These are phyloP conservation scores for Exsudoporus frostii DNA, from an alignment of 768 basidiomycete genomes.

Conservation along the genomic window DNA sequence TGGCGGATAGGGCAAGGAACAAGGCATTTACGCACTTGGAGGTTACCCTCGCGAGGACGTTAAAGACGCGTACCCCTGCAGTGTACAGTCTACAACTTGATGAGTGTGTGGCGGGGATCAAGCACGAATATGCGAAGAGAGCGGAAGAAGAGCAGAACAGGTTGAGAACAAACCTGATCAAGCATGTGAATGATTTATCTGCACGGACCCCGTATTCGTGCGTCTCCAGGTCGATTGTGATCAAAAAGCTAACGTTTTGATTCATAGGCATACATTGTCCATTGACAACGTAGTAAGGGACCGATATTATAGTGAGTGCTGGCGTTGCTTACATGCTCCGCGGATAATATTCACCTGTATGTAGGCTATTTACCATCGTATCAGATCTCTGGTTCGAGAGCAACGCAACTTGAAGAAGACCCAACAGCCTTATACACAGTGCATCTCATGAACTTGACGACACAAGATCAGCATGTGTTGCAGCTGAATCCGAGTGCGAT, in stretches of 20 bases:
- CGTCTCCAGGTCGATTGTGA: neutral
- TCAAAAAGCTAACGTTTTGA: neutral
- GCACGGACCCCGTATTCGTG: slow-evolving; percentile 1
- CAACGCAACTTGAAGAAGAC: slow-evolving; percentile 14
- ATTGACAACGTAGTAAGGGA: neutral
- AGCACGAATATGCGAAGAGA: neutral
- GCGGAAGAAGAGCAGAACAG: slow-evolving; percentile 7
- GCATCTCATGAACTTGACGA: slow-evolving; percentile 27
- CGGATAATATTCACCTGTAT: neutral
- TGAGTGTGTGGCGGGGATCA: neutral
- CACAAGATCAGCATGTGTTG: slow-evolving; percentile 26
- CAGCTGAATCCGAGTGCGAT: slow-evolving; percentile 22
- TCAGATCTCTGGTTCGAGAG: slow-evolving; percentile 2
- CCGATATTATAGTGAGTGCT: neutral
- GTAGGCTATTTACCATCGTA: neutral
- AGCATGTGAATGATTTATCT: slow-evolving; percentile 17
- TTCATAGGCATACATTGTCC: slow-evolving; percentile 10
- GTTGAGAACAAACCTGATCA: slow-evolving; percentile 19
- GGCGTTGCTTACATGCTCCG: neutral
- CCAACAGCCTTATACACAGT: slow-evolving; percentile 20
- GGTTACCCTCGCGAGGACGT: neutral
- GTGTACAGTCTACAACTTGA: slow-evolving; percentile 12
- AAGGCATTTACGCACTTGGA: slow-evolving; percentile 1
- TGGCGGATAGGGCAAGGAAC: neutral
- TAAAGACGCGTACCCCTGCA: slow-evolving; percentile 8